Evolutionary conservation across 129 eudicot species (phyloP).

Genomic region (Heracleum sosnowskyi): DNA sequence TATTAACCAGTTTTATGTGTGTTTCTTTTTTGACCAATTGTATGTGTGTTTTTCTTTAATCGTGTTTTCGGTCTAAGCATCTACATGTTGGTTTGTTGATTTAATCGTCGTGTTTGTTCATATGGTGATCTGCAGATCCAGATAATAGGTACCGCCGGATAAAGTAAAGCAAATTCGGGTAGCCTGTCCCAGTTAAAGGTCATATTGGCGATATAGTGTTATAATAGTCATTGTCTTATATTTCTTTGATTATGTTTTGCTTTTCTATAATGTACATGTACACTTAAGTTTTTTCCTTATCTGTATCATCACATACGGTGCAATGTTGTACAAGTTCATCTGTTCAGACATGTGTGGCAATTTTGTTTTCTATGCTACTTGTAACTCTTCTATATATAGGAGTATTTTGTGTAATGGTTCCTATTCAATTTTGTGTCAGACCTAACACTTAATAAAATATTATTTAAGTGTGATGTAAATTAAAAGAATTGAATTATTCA

Average conservation of each 20-base stretch:
- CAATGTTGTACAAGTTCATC: constrained; percentile 1
- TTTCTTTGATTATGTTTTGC: not conserved
- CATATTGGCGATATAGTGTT: constrained; percentile 6
- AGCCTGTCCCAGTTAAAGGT: constrained; percentile 14
- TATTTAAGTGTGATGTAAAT: not conserved
- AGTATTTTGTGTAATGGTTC: not conserved
- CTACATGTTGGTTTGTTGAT: not conserved
- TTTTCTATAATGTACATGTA: constrained; percentile 4
- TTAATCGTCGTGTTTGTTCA: not conserved
- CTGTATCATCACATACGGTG: not conserved
- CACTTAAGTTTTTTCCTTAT: not conserved
- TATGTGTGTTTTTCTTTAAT: not conserved
- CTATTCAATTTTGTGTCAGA: not conserved
- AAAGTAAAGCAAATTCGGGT: constrained; percentile 3
- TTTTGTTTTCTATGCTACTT: not conserved
- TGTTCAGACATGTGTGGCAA: not conserved
- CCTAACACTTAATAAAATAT: not conserved
- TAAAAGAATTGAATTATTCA: not conserved
- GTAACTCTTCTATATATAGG: not conserved
- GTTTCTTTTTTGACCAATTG: not conserved
- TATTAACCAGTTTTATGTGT: not conserved
- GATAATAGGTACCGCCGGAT: constrained; percentile 30
- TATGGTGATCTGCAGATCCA: constrained; percentile 50
- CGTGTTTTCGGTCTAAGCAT: not conserved
- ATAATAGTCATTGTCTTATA: not conserved